phyloP scores from a whole-genome alignment of 2,329 filamentous ascomycete species.

The Talaromyces atroroseus region DNA sequence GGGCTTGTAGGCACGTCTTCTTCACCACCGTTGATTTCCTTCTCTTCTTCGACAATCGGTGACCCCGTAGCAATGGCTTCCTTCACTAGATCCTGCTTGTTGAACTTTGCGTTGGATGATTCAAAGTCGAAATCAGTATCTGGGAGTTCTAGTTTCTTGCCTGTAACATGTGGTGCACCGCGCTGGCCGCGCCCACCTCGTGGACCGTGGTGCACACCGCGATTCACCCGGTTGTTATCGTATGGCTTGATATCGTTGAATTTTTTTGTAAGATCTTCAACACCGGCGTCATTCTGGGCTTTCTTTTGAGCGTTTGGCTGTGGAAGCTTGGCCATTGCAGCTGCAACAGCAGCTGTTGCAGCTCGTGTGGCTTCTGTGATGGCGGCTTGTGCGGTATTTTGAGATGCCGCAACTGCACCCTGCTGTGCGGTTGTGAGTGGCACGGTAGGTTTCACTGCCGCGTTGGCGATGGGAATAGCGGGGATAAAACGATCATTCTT shows the following conservation, averaged over 20 bases:
- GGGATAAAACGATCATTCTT: conserved; percentile 41
- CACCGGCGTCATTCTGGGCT: conserved; percentile 24
- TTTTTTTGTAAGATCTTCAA: conserved; percentile 42
- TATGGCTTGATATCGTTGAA: conserved; percentile 43
- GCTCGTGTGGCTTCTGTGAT: conserved; percentile 45
- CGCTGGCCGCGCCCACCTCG: conserved; percentile 46
- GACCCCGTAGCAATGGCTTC: conserved; percentile 78
- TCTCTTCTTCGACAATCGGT: conserved; percentile 54
- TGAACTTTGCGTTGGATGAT: conserved; percentile 79
- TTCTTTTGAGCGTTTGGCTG: conserved; percentile 34
- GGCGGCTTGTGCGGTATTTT: conserved; percentile 29
- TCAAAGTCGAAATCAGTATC: conserved; percentile 90
- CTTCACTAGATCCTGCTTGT: conserved; percentile 80
- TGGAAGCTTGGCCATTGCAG: conserved; percentile 48
- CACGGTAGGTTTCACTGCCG: conserved; percentile 28
- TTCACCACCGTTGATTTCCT: conserved; percentile 36
- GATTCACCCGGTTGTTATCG: conserved; percentile 31
- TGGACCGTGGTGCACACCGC: conserved; percentile 34
- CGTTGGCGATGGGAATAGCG: conserved; percentile 41
- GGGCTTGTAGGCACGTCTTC: conserved; percentile 28
- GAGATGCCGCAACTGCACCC: conserved; percentile 22
- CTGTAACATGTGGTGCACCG: conserved; percentile 37
- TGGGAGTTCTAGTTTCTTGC: conserved; percentile 78
- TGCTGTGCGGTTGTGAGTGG: conserved; percentile 24
- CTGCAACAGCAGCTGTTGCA: conserved; percentile 47